Conservation (phyloP, 2,329 filamentous ascomycete species). For the Shiraia bambusicola region DNA sequence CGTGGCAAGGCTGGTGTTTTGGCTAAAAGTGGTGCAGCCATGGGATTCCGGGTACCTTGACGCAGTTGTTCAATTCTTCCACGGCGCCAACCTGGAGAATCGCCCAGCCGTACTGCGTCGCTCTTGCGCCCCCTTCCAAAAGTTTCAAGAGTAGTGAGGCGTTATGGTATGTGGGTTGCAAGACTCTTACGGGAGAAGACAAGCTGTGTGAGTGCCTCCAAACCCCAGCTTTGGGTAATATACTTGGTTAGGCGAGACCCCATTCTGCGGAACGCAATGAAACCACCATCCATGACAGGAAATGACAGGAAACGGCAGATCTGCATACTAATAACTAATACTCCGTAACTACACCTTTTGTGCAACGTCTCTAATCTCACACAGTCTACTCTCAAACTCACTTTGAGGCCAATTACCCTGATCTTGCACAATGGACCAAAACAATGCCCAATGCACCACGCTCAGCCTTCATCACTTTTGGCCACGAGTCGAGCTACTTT, state of each 20-base stretch:
- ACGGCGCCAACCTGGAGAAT: slow-evolving; percentile 38
- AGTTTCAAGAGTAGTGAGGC: slow-evolving; percentile 29
- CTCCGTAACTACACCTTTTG: neutral
- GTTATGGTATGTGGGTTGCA: slow-evolving; percentile 39
- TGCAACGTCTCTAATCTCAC: slow-evolving; percentile 12
- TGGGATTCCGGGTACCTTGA: slow-evolving; percentile 35
- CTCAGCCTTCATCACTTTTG: slow-evolving; percentile 37
- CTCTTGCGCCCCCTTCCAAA: slow-evolving; percentile 32
- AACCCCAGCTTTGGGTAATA: slow-evolving; percentile 3
- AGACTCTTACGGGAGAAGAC: slow-evolving; percentile 35
- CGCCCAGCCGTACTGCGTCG: slow-evolving; percentile 37
- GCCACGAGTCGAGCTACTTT: slow-evolving; percentile 34
- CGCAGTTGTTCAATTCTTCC: slow-evolving; percentile 36
- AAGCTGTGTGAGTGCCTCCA: slow-evolving; percentile 36
- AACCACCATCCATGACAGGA: too few relatives aligned
- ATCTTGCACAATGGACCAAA: slow-evolving; percentile 34
- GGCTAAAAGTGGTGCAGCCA: slow-evolving; percentile 32
- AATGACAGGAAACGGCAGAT: slow-evolving; percentile 11
- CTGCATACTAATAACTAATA: slow-evolving; percentile 1
- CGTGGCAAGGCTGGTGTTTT: neutral
- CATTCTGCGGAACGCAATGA: slow-evolving; percentile 5
- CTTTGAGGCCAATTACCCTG: slow-evolving; percentile 36
- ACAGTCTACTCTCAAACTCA: slow-evolving; percentile 36
- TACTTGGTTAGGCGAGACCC: slow-evolving; percentile 1
- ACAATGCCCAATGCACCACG: slow-evolving; percentile 30